Evolutionary conservation across 495 filamentous ascomycete genomes (phyloP), one percentile per base, ranked within the genome.

Genomic region (Terfezia boudieri): DNA sequence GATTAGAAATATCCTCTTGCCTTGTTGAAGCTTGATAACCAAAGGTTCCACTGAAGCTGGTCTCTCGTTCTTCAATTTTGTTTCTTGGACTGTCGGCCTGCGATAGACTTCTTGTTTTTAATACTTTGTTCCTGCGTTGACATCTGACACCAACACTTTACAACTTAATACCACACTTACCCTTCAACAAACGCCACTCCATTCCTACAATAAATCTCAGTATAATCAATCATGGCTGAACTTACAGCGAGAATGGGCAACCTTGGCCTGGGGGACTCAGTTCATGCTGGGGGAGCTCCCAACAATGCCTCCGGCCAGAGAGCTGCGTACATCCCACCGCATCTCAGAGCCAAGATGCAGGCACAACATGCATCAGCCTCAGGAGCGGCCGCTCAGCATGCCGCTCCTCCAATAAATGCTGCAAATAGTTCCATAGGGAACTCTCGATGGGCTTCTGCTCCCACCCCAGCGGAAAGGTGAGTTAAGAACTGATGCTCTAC

Each of bases 241-340:
- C 79, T 98, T 60, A 86, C 87, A 68, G 88, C 95, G 59, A 59
- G 62, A 48, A 57, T 65, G 56, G 52, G 56, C 36, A 55, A 37
- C 43, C 37, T 65, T 48, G 62, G 62, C 22, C 61, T 65, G 50
- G 58, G 56, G 8, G 62, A 64, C 9, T 64, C 62, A 36, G 55
- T 64, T 41, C 62, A 64, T 22, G 62, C 62, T 12, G 43, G 36
- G 54, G 61, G 83, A 79, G 76, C 68, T 46, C 41, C 41, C 12
- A 46, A 46, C 41, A 20, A 14, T 9, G 4, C 14, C 41, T 14
- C 14, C 17, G 41, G 41, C 8, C 14, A 20, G 8, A 46, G 41
- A 80, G 82, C 67, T 74, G 94, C 64, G 82, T 98, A 98, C 73
- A 94, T 96, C 66, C 90, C 90, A 61, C 90, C 90, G 67, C 90